Evolutionary conservation across 1,284 basidiomycete genomes (phyloP).

Genomic region (Baeospora myosura): DNA sequence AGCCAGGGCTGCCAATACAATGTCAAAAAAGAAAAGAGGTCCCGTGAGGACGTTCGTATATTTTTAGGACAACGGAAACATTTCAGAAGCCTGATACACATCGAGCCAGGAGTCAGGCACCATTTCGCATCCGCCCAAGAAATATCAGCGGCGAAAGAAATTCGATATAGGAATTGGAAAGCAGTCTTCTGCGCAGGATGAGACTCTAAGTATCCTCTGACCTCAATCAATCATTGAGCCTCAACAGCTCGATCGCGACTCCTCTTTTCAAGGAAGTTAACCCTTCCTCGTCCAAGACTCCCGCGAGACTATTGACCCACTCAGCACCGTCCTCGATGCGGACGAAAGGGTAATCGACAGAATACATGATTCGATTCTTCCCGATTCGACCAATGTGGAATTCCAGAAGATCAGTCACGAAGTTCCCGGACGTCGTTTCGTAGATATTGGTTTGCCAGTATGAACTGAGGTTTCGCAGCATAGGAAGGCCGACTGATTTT

Average conservation of each 20-base stretch:
- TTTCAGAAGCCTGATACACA: too few species aligned
- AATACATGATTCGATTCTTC: conserved; percentile 32
- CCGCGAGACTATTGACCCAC: conserved; percentile 23
- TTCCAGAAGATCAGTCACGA: conserved; percentile 30
- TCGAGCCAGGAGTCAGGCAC: too few species aligned
- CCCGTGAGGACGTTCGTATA: too few species aligned
- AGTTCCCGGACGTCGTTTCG: conserved; percentile 38
- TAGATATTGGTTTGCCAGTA: conserved; percentile 36
- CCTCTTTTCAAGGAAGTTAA: conserved; percentile 19
- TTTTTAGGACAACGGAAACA: too few species aligned
- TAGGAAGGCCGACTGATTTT: conserved; percentile 26
- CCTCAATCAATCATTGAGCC: conserved; percentile 15
- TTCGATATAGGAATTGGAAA: too few species aligned
- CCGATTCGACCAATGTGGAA: conserved; percentile 35
- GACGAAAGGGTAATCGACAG: conserved; percentile 36
- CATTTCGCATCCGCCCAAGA: too few species aligned
- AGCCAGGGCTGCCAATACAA: too few species aligned
- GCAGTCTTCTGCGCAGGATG: too few species aligned
- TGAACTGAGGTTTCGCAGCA: conserved; percentile 30
- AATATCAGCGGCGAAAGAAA: too few species aligned
- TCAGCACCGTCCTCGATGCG: conserved; percentile 17
- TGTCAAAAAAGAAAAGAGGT: too few species aligned
- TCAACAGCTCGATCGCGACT: conserved; percentile 22
- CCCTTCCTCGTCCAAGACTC: conserved; percentile 16
- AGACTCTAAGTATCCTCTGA: too few species aligned